Evolutionary conservation across 2,329 filamentous ascomycete species (phyloP).

Genomic region (Alternaria sp.): DNA sequence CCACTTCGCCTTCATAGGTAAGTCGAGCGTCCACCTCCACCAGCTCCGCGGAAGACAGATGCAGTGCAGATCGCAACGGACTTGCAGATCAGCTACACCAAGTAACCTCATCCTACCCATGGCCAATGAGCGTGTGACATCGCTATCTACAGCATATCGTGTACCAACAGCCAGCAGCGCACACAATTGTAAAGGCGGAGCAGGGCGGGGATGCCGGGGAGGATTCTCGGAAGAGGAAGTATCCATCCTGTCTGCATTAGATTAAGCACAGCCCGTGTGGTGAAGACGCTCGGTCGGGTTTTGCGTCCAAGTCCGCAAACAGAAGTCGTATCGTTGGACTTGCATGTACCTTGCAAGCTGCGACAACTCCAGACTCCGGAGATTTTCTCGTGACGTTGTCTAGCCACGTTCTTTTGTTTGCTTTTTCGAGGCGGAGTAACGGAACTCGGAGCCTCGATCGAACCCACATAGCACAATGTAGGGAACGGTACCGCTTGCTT

Average conservation of each 20-base stretch:
- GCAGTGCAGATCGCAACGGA: slow-evolving; percentile 18
- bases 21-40: slow-evolving; percentile 14
- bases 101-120: background rate
- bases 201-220: slow-evolving; percentile 1
- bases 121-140: background rate
- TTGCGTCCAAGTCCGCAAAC: background rate
- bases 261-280: slow-evolving; percentile 1
- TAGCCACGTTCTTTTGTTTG: background rate
- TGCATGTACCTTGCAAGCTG: background rate
- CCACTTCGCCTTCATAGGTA: slow-evolving; percentile 12
- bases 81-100: slow-evolving; percentile 16
- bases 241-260: slow-evolving; percentile 2
- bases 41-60: slow-evolving; percentile 12
- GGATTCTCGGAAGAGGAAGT: slow-evolving; percentile 9
- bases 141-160: background rate
- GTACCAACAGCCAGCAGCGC: background rate
- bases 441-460: background rate
- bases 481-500: slow-evolving; percentile 8
- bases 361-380: background rate
- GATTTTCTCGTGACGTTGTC: background rate
- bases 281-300: slow-evolving; percentile 3
- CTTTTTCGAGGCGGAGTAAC: background rate
- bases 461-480: background rate
- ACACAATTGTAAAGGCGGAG: background rate
- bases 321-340: background rate